A percentile compares a stretch with the other conserved stretches of the same genome.
Conservation (phyloP, 2,329 filamentous ascomycete species). For the Akanthomyces muscarius region DNA sequence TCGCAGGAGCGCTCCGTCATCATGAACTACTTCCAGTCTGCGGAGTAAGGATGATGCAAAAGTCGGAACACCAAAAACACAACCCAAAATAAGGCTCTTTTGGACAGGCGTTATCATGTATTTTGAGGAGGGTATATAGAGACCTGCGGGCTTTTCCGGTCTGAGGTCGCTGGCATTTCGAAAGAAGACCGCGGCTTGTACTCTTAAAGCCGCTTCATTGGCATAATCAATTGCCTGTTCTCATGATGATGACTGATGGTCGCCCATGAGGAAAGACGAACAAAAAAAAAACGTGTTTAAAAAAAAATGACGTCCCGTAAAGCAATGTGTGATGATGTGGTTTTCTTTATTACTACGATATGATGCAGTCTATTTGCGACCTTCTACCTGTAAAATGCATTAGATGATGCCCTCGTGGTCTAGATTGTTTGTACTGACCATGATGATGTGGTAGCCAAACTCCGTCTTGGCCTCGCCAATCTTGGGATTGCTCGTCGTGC, state of each 20-base stretch:
- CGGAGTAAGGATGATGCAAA: constrained; percentile 49
- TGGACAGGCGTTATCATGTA: constrained; percentile 26
- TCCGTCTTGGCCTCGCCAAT: constrained; percentile 68
- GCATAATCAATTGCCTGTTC: constrained; percentile 40
- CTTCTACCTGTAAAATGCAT: constrained; percentile 28
- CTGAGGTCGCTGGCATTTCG: constrained; percentile 28
- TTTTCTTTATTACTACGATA: neutral
- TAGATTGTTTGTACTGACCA: constrained; percentile 48
- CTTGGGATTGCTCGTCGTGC: constrained; percentile 60
- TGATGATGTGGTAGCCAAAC: constrained; percentile 77
- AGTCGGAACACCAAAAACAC: constrained; percentile 1
- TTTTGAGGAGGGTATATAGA: constrained; percentile 38
- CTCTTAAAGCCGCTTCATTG: constrained; percentile 43
- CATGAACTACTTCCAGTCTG: constrained; percentile 99
- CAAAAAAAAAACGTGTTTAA: constrained; percentile 32
- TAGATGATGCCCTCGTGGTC: neutral
- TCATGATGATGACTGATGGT: constrained; percentile 30
- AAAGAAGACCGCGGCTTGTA: constrained; percentile 35
- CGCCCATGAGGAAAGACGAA: constrained; percentile 38
- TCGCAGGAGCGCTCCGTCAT: constrained; percentile 97
- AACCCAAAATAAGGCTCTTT: constrained; percentile 8
- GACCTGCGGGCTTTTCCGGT: constrained; percentile 27
- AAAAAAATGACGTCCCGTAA: constrained; percentile 15
- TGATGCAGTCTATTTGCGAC: constrained; percentile 33
- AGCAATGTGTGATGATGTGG: constrained; percentile 11